These are phyloP conservation scores for Torulaspora globosa DNA, from an alignment of 1,139 yeast genomes.

Conservation along the genomic window DNA sequence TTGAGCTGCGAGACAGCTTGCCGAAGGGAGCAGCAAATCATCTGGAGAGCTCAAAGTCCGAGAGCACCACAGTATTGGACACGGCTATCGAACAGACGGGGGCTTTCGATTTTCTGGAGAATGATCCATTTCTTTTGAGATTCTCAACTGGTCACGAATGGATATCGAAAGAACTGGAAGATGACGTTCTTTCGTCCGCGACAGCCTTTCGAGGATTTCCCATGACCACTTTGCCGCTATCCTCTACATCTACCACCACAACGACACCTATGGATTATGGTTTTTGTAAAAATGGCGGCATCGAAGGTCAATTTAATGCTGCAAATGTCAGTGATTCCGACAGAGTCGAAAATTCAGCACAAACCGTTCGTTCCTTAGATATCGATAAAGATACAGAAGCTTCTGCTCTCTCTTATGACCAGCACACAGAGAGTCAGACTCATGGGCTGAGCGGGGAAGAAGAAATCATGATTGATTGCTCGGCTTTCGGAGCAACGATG, in stretches of 20 bases:
- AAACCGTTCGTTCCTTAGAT: conserved; percentile 18
- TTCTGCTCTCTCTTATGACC: background rate
- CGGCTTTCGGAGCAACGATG: conserved; percentile 26
- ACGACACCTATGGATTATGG: conserved; percentile 4
- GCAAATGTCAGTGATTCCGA: background rate
- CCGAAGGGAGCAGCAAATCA: conserved; percentile 17
- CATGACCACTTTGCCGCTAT: conserved; percentile 8
- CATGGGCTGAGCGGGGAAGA: background rate
- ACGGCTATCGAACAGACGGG: background rate
- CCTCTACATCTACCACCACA: conserved; percentile 6
- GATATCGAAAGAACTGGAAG: conserved; percentile 66
- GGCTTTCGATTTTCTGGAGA: conserved; percentile 5
- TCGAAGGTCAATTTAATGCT: background rate
- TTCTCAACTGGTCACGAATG: conserved; percentile 43
- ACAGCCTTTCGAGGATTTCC: conserved; percentile 59
- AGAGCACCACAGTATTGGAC: background rate
- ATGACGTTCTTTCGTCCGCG: conserved; percentile 68
- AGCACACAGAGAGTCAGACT: background rate
- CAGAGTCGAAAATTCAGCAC: background rate
- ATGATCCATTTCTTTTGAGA: conserved; percentile 16
- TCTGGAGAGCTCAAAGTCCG: background rate
- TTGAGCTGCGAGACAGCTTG: conserved; percentile 17
- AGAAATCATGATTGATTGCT: background rate
- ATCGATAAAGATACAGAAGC: background rate
- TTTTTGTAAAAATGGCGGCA: background rate